Conservation (phyloP, 2,329 filamentous ascomycete genomes). For the Samsoniella hepiali region DNA sequence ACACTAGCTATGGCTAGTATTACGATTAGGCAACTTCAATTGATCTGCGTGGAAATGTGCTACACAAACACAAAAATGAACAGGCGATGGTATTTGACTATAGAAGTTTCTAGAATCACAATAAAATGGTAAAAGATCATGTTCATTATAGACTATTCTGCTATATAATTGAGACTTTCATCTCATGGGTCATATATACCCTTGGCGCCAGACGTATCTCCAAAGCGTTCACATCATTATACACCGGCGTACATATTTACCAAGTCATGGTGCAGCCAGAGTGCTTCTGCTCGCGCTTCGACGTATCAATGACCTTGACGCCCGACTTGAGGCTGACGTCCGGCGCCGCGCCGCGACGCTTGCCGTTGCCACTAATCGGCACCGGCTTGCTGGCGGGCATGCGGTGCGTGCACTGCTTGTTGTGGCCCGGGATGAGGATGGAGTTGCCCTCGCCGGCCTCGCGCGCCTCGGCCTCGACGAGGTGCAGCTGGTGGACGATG, state of each 20-base stretch:
- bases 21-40: no score
- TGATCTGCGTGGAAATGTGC: no score
- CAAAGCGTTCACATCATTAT: neutral
- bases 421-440: constrained; percentile 8
- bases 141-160: no score
- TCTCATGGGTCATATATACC: no score
- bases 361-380: neutral
- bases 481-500: constrained; percentile 14
- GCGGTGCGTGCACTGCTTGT: constrained; percentile 14
- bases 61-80: no score
- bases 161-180: no score
- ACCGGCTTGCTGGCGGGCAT: constrained; percentile 8
- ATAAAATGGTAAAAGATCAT: no score
- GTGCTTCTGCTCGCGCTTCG: constrained; percentile 4
- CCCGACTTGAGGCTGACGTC: constrained; percentile 14
- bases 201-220: neutral
- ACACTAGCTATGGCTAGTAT: no score
- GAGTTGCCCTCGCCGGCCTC: constrained; percentile 16
- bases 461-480: constrained; percentile 14
- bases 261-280: constrained; percentile 3
- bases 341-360: constrained; percentile 1
- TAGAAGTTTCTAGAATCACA: no score
- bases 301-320: constrained; percentile 15
- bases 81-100: no score
- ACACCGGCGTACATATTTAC: neutral